These are phyloP conservation scores for Graphilbum ipis-grandicollis DNA, from an alignment of 2,329 filamentous ascomycete genomes.

Conservation along the genomic window DNA sequence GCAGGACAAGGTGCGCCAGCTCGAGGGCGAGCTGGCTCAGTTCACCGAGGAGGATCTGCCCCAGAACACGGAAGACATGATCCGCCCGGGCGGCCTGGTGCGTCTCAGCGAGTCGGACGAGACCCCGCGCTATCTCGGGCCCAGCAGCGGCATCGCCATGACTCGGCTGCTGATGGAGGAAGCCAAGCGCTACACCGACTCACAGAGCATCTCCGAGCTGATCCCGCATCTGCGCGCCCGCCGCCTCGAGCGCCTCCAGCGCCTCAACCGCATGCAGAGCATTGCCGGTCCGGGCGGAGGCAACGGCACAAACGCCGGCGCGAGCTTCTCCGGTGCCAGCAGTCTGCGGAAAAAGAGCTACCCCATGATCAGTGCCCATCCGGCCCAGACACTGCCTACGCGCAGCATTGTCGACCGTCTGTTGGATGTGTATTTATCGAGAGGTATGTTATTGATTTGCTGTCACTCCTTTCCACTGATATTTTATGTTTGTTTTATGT, in stretches of 20 bases:
- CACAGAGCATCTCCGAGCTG: slow-evolving; percentile 80
- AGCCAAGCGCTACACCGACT: slow-evolving; percentile 82
- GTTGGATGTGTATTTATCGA: slow-evolving; percentile 70
- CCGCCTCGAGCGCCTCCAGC: slow-evolving; percentile 25
- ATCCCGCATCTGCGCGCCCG: slow-evolving; percentile 56
- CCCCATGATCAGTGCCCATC: slow-evolving; percentile 72
- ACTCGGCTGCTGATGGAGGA: slow-evolving; percentile 91
- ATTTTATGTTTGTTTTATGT: too few relatives aligned
- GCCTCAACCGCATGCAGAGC: slow-evolving; percentile 47
- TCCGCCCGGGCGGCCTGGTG: slow-evolving; percentile 73
- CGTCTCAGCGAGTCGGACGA: slow-evolving; percentile 74
- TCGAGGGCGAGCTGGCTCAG: slow-evolving; percentile 67
- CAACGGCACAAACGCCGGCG: slow-evolving; percentile 25
- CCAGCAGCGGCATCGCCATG: slow-evolving; percentile 90
- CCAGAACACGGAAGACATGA: slow-evolving; percentile 63
- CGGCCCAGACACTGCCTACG: slow-evolving; percentile 59
- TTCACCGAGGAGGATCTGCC: slow-evolving; percentile 63
- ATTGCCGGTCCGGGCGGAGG: slow-evolving; percentile 25
- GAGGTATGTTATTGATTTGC: slow-evolving; percentile 54
- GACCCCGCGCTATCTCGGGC: slow-evolving; percentile 71
- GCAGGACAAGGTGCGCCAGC: slow-evolving; percentile 65
- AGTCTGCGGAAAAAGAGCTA: slow-evolving; percentile 67
- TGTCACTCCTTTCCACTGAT: too few relatives aligned
- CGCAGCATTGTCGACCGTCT: slow-evolving; percentile 59
- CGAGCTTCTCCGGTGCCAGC: slow-evolving; percentile 29